Conservation (phyloP, 305 asterid genomes). For the Coffea humblotiana region DNA sequence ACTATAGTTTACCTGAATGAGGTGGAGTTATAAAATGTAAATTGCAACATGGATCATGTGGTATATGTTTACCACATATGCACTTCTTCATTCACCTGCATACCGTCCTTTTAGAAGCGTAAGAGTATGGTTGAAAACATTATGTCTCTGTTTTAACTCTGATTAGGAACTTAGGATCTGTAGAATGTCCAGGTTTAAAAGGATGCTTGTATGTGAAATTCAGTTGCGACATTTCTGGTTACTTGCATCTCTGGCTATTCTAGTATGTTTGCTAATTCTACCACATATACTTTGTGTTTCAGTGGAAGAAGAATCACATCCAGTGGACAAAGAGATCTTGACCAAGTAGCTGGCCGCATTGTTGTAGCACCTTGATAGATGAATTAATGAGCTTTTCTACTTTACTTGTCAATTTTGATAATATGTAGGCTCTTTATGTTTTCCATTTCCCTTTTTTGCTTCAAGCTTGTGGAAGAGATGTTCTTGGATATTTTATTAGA, state of each 20-base stretch:
- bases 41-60: background rate
- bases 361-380: slow-evolving; percentile 17
- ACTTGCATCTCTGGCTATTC: background rate
- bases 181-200: background rate
- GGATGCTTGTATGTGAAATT: background rate
- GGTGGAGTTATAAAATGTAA: background rate
- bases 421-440: slow-evolving; percentile 13
- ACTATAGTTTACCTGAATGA: background rate
- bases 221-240: background rate
- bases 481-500: background rate
- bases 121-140: background rate
- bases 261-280: background rate
- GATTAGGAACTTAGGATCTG: background rate
- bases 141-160: background rate
- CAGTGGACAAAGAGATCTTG: slow-evolving; percentile 47
- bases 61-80: background rate
- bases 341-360: slow-evolving; percentile 43
- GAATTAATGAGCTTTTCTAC: background rate
- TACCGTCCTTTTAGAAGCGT: background rate
- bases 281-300: background rate
- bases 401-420: slow-evolving; percentile 21
- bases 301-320: slow-evolving; percentile 48
- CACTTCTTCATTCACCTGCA: background rate
- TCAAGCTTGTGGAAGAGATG: slow-evolving; percentile 10
- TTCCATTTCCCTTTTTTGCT: background rate